Conservation (phyloP, 2,329 filamentous ascomycete species). For the Hirsutella rhossiliensis region DNA sequence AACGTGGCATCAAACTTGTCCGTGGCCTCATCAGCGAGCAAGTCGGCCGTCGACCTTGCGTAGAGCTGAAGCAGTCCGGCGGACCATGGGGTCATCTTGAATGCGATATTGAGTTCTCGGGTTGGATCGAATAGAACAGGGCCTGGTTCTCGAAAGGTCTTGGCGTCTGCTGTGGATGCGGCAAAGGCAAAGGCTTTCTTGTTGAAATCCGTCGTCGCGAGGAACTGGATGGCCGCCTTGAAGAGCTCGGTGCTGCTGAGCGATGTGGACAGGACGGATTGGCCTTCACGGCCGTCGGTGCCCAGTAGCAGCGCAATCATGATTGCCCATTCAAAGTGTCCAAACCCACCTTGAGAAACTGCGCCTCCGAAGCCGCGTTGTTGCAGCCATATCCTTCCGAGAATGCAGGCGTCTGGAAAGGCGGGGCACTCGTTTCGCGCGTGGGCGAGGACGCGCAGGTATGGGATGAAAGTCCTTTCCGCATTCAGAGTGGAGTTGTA, state of each 20-base stretch:
- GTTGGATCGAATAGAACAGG: conserved; percentile 71
- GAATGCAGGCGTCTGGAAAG: conserved; percentile 72
- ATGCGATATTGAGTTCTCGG: conserved; percentile 69
- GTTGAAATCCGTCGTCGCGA: conserved; percentile 60
- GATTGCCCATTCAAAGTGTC: conserved; percentile 83
- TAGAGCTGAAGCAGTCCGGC: conserved; percentile 62
- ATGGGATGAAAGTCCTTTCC: conserved; percentile 60
- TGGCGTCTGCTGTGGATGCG: conserved; percentile 17
- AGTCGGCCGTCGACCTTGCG: conserved; percentile 59
- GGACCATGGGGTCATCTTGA: conserved; percentile 83
- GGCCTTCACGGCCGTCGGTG: conserved; percentile 60
- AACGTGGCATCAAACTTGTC: conserved; percentile 83
- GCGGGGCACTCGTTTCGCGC: conserved; percentile 56
- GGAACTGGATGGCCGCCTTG: conserved; percentile 83
- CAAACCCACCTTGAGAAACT: conserved; percentile 72
- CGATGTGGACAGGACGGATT: conserved; percentile 60
- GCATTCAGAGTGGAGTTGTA: conserved; percentile 82
- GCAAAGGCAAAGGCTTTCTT: conserved; percentile 50
- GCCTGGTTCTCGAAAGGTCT: conserved; percentile 27
- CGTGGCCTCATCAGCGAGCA: conserved; percentile 59
- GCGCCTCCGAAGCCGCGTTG: conserved; percentile 70
- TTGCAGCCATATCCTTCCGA: conserved; percentile 80
- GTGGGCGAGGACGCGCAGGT: conserved; percentile 64
- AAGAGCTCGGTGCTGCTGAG: conserved; percentile 90
- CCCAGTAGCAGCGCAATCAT: conserved; percentile 70